Conservation (phyloP, 2,329 filamentous ascomycete species). For the Tolypocladium cylindrosporum region DNA sequence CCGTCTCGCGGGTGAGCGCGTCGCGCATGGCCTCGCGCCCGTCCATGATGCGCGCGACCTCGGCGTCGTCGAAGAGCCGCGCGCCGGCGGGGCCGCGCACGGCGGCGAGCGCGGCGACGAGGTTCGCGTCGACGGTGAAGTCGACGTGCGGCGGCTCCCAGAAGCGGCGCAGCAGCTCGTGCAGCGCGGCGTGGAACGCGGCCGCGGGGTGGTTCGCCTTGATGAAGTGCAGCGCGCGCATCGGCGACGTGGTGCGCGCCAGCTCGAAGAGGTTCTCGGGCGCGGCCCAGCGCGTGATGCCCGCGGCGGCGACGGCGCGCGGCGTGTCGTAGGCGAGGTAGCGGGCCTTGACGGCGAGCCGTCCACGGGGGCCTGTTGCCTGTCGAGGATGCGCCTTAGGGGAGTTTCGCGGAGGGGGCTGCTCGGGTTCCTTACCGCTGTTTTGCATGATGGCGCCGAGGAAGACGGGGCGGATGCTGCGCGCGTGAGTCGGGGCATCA, state of each 20-base stretch:
- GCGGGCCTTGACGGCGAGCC: slow-evolving; percentile 52
- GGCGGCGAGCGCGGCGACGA: slow-evolving; percentile 28
- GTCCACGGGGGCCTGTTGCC: slow-evolving; percentile 70
- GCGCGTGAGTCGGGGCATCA: not conserved
- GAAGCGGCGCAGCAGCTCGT: slow-evolving; percentile 47
- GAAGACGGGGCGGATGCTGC: slow-evolving; percentile 61
- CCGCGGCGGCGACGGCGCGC: slow-evolving; percentile 27
- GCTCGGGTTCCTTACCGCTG: slow-evolving; percentile 32
- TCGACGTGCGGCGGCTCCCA: slow-evolving; percentile 52
- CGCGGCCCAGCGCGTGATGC: slow-evolving; percentile 24
- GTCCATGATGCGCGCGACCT: slow-evolving; percentile 46
- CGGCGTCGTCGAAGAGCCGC: slow-evolving; percentile 35
- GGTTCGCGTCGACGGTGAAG: slow-evolving; percentile 46
- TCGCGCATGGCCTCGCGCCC: slow-evolving; percentile 37
- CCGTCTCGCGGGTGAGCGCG: slow-evolving; percentile 45
- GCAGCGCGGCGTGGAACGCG: slow-evolving; percentile 42
- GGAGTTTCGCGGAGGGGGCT: not conserved
- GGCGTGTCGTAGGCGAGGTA: slow-evolving; percentile 38
- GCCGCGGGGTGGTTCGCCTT: slow-evolving; percentile 43
- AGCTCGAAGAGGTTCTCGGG: slow-evolving; percentile 29
- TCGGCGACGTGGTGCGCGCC: slow-evolving; percentile 40
- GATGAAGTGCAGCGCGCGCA: slow-evolving; percentile 57
- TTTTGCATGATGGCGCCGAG: slow-evolving; percentile 56
- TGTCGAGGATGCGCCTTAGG: slow-evolving; percentile 12
- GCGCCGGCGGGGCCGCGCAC: slow-evolving; percentile 5